A percentile compares a stretch with the other conserved stretches of the same genome.
Conservation (phyloP, 2,329 filamentous ascomycete genomes). For the Phoma sp. region DNA sequence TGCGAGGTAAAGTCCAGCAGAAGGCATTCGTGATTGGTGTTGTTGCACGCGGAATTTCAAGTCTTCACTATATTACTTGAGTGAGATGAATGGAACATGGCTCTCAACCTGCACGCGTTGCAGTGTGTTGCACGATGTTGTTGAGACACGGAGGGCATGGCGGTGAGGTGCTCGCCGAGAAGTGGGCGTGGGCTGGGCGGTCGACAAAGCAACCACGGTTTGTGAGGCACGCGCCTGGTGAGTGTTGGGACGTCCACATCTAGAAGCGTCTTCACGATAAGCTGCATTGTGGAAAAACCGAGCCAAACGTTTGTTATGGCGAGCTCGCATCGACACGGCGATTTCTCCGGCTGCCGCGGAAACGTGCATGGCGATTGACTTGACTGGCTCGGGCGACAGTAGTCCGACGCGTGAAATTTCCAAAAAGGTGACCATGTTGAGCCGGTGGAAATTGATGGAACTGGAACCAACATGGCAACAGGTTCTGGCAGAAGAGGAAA, state of each 20-base stretch:
- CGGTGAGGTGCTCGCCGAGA: constrained; percentile 12
- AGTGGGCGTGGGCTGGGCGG: constrained; percentile 1
- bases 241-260: background rate
- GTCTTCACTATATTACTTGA: no score
- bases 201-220: constrained; percentile 13
- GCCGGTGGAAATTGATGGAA: constrained; percentile 20
- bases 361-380: constrained; percentile 17
- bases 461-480: constrained; percentile 11
- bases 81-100: no score
- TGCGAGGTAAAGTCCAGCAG: no score
- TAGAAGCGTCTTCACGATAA: constrained; percentile 11
- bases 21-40: no score
- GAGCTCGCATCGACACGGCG: constrained; percentile 14
- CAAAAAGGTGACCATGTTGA: constrained; percentile 15
- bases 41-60: no score
- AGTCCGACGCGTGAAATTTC: constrained; percentile 22
- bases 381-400: constrained; percentile 29
- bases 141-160: constrained; percentile 6
- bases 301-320: constrained; percentile 1
- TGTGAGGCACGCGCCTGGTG: constrained; percentile 4
- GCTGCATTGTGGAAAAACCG: constrained; percentile 8
- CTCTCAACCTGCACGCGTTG: no score
- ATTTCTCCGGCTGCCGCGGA: constrained; percentile 17
- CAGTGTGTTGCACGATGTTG: background rate
- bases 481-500: constrained; percentile 13